These are phyloP conservation scores for Colletotrichum falcatum DNA, from an alignment of 2,329 filamentous ascomycete species.

Conservation along the genomic window DNA sequence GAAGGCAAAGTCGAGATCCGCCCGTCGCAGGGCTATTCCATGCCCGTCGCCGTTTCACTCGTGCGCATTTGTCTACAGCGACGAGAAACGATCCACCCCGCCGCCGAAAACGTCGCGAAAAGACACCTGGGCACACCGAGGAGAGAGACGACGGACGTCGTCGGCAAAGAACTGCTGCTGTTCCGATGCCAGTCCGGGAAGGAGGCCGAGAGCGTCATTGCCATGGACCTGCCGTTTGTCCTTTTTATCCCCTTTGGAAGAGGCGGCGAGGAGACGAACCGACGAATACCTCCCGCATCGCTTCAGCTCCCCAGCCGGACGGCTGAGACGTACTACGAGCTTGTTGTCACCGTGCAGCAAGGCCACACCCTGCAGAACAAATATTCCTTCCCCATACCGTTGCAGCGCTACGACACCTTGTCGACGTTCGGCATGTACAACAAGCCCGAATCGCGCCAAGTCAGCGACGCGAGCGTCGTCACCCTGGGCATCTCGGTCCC, in stretches of 20 bases:
- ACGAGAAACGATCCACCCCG: slow-evolving; percentile 95
- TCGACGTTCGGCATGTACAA: slow-evolving; percentile 99
- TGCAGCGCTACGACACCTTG: slow-evolving; percentile 93
- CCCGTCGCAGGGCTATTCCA: slow-evolving; percentile 85
- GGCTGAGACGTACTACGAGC: slow-evolving; percentile 97
- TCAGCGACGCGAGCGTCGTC: slow-evolving; percentile 89
- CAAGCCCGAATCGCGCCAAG: slow-evolving; percentile 87
- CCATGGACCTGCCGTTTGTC: slow-evolving; percentile 97
- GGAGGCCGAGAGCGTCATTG: slow-evolving; percentile 88
- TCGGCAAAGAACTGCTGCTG: slow-evolving; percentile 94
- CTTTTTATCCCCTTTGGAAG: slow-evolving; percentile 96
- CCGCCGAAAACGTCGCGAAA: slow-evolving; percentile 93
- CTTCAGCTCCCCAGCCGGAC: slow-evolving; percentile 90
- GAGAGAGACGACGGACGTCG: slow-evolving; percentile 90
- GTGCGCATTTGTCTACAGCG: slow-evolving; percentile 95
- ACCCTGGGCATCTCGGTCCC: slow-evolving; percentile 92
- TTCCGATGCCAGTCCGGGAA: slow-evolving; percentile 87
- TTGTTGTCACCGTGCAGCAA: slow-evolving; percentile 96
- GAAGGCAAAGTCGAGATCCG: slow-evolving; percentile 98
- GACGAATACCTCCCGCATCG: slow-evolving; percentile 91
- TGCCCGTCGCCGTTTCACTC: slow-evolving; percentile 89
- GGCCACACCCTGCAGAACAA: slow-evolving; percentile 88
- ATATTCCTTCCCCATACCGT: slow-evolving; percentile 89
- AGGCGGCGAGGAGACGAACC: slow-evolving; percentile 88
- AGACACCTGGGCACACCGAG: slow-evolving; percentile 90